A percentile compares a stretch with the other conserved stretches of the same genome.
phyloP scores from a whole-genome alignment of 2,329 filamentous ascomycete genomes.

The Aspergillus novofumigatus region DNA sequence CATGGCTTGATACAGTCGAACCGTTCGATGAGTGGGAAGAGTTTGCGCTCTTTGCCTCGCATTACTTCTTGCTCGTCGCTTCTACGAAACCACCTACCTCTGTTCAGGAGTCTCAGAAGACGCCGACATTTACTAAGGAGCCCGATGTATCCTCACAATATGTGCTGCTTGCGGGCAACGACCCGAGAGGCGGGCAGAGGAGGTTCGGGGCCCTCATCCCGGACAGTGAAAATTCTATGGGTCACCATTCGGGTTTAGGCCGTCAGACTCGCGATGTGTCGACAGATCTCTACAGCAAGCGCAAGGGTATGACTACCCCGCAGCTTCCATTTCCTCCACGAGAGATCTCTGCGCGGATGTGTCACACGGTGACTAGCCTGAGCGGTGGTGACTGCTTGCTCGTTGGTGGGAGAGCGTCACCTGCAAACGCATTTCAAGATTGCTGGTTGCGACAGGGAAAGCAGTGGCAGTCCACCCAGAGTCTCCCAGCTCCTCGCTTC shows the following conservation, averaged over 20 bases:
- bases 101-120: background rate
- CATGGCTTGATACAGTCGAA: slow-evolving; percentile 64
- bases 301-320: slow-evolving; percentile 45
- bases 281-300: slow-evolving; percentile 45
- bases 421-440: slow-evolving; percentile 63
- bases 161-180: slow-evolving; percentile 17
- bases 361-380: slow-evolving; percentile 70
- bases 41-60: slow-evolving; percentile 75
- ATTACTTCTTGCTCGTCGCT: slow-evolving; percentile 77
- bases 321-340: slow-evolving; percentile 41
- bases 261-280: slow-evolving; percentile 46
- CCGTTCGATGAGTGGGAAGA: slow-evolving; percentile 97
- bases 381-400: slow-evolving; percentile 58
- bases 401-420: slow-evolving; percentile 74
- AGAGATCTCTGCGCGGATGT: slow-evolving; percentile 54
- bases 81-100: slow-evolving; percentile 30
- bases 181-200: slow-evolving; percentile 45
- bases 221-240: slow-evolving; percentile 26
- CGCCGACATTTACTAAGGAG: background rate
- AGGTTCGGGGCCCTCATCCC: slow-evolving; percentile 59
- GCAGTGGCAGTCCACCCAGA: slow-evolving; percentile 61
- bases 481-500: slow-evolving; percentile 68
- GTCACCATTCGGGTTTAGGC: slow-evolving; percentile 41
- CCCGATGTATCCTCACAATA: slow-evolving; percentile 12
- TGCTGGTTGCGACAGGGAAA: slow-evolving; percentile 68